These are phyloP conservation scores for Eimeria zaria DNA, from an alignment of 169 alveolate genomes.

Conservation along the genomic window DNA sequence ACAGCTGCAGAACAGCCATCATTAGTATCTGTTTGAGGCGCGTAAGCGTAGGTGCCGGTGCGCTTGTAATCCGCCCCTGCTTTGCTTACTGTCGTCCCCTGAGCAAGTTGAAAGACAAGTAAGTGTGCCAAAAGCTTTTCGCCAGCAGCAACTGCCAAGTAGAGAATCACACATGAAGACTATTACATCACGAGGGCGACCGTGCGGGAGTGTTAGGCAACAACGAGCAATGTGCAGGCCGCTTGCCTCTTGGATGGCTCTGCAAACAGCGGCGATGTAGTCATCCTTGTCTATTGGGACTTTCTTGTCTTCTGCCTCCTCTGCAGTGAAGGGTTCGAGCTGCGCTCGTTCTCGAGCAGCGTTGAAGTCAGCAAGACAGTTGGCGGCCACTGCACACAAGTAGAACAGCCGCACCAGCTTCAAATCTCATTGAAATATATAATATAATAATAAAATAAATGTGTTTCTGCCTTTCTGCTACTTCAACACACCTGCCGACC, in stretches of 20 bases:
- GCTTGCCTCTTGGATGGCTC: neutral
- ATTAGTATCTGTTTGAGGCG: neutral
- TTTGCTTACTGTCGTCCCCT: neutral
- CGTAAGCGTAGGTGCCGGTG: conserved; percentile 43
- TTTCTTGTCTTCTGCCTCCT: neutral
- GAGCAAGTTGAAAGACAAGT: neutral
- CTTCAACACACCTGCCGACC: neutral
- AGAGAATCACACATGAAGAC: too few species aligned
- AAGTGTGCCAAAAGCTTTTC: too few species aligned
- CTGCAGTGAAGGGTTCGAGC: conserved; percentile 10
- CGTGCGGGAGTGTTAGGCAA: too few species aligned
- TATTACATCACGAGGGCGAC: too few species aligned
- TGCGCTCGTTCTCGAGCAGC: neutral
- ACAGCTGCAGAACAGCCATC: neutral
- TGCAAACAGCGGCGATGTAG: neutral
- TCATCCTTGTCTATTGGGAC: neutral
- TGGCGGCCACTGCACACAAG: neutral
- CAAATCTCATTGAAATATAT: neutral
- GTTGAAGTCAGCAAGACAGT: neutral
- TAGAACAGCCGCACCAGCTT: neutral
- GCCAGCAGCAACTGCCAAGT: too few species aligned
- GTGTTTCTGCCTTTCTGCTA: neutral
- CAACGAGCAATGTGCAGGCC: too few species aligned
- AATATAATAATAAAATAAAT: neutral
- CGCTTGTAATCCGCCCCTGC: neutral